Base-by-base conservation (phyloP, 2,329 filamentous ascomycete genomes). In the Tolypocladium album region DNA sequence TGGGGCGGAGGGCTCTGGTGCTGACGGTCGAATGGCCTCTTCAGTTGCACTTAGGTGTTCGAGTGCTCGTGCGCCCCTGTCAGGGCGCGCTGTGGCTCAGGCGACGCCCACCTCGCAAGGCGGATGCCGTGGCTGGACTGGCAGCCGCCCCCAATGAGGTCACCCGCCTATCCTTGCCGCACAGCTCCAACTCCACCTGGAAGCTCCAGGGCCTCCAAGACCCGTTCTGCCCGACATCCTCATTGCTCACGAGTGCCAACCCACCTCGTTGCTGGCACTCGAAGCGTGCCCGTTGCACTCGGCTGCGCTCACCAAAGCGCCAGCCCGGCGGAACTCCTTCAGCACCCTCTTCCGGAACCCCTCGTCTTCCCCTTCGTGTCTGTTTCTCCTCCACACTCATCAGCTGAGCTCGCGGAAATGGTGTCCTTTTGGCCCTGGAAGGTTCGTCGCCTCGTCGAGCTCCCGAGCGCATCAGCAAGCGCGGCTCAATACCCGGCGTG, bases 361-460 rank as follows among this genome's bases (percentile, higher is more conserved):
- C 24, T n/a, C 34, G 5, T 20, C 20, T 39, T 12, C 27, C n/a
- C n/a, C 34, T 47, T 52, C 34, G 52, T 17, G 34, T 22, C 52
- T 38, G 7, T 11, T 13, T 13, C 12, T 39, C 34, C 55, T 42
- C 38, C 38, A 15, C 36, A 1, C 43, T 17, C 12, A 15, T 20
- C 55, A 8, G 24, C 39, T 8, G 52, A 20, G 50, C 17, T 47
- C 57, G 27, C 50, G 45, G 40, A 58, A 27, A 66, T 66, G 64
- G 62, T 66, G 56, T 66, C 61, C 22, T 62, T 66, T 56, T 66
- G 64, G 64, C 64, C 64, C 17, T 66, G 64, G 64, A 64, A 62
- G 64, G 64, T 64, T 55, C n/a, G 59, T 50, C 24, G 52, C 34
- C 36, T 24, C n/a, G 56, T 38, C 20, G 13, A 15, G 9, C 38